Evolutionary conservation across 768 basidiomycete species (phyloP).

Genomic region (Gelatoporia subvermispora): DNA sequence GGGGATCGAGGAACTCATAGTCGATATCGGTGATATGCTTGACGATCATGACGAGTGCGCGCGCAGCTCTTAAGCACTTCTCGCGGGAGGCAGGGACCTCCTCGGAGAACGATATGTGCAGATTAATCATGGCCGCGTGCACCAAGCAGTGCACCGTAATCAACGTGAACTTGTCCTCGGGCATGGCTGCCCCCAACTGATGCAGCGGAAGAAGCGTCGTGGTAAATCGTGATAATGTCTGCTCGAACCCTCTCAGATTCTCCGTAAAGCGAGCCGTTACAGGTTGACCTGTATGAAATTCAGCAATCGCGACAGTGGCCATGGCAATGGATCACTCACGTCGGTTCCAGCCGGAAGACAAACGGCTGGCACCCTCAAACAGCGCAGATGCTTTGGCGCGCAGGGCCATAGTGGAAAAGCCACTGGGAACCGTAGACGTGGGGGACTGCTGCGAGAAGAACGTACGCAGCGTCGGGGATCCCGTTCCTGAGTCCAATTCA

Average conservation of each 20-base stretch:
- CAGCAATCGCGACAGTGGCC: slow-evolving; percentile 1
- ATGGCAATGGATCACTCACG: slow-evolving; percentile 34
- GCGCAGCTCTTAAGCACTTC: slow-evolving; percentile 63
- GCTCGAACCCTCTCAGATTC: slow-evolving; percentile 58
- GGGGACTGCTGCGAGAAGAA: slow-evolving; percentile 55
- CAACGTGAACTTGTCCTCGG: slow-evolving; percentile 56
- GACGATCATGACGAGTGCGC: slow-evolving; percentile 53
- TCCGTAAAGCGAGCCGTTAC: slow-evolving; percentile 43
- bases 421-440: slow-evolving; percentile 40
- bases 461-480: slow-evolving; percentile 54
- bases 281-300: not conserved
- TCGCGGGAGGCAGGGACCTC: slow-evolving; percentile 58
- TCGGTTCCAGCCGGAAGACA: slow-evolving; percentile 57
- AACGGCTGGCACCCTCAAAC: slow-evolving; percentile 59
- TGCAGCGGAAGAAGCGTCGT: slow-evolving; percentile 60
- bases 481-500: slow-evolving; percentile 43
- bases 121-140: slow-evolving; percentile 59
- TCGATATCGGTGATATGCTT: slow-evolving; percentile 61
- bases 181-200: slow-evolving; percentile 51
- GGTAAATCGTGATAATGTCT: slow-evolving; percentile 58
- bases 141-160: slow-evolving; percentile 61
- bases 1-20: slow-evolving; percentile 70
- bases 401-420: slow-evolving; percentile 60
- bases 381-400: slow-evolving; percentile 76
- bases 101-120: slow-evolving; percentile 58